A percentile compares a stretch with the other conserved stretches of the same genome.
phyloP scores from a whole-genome alignment of 2,329 filamentous ascomycete species.

The Thelonectria olida region DNA sequence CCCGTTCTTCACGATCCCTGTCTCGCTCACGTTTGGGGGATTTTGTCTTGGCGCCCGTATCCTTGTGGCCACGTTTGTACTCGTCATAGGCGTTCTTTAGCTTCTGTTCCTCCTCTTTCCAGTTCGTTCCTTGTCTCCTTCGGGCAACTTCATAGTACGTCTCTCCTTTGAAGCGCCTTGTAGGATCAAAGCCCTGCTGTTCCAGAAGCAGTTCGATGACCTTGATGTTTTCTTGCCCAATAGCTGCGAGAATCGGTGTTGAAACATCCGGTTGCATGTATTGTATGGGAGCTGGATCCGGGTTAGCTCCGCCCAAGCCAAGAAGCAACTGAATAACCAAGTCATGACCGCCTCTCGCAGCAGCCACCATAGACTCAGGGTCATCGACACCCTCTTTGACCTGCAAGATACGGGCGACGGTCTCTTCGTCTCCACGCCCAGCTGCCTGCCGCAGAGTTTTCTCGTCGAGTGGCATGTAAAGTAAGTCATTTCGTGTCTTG shows the following conservation, averaged over 20 bases:
- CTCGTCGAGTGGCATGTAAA: slow-evolving; percentile 71
- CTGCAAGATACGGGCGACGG: slow-evolving; percentile 68
- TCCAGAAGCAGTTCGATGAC: slow-evolving; percentile 83
- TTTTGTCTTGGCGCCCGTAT: slow-evolving; percentile 54
- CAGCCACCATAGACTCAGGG: slow-evolving; percentile 87
- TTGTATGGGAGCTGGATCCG: slow-evolving; percentile 74
- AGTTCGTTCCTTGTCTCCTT: slow-evolving; percentile 83
- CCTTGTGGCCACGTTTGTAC: slow-evolving; percentile 63
- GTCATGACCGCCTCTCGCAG: slow-evolving; percentile 90
- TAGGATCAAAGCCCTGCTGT: slow-evolving; percentile 84
- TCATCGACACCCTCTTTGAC: slow-evolving; percentile 73
- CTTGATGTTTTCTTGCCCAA: slow-evolving; percentile 86
- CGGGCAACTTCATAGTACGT: slow-evolving; percentile 90
- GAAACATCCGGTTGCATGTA: slow-evolving; percentile 74
- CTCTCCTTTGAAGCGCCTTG: slow-evolving; percentile 77
- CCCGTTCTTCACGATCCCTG: slow-evolving; percentile 52
- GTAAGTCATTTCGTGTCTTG: slow-evolving; percentile 70
- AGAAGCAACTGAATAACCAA: slow-evolving; percentile 83
- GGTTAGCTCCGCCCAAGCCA: slow-evolving; percentile 71
- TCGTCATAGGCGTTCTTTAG: slow-evolving; percentile 80
- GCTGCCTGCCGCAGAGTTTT: slow-evolving; percentile 69
- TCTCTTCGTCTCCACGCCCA: slow-evolving; percentile 68
- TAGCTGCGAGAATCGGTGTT: slow-evolving; percentile 93
- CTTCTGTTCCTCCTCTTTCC: slow-evolving; percentile 87
- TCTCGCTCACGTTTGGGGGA: slow-evolving; percentile 58